Base-by-base conservation (phyloP, 1,139 yeast genomes). In the Kazachstania sp. region DNA sequence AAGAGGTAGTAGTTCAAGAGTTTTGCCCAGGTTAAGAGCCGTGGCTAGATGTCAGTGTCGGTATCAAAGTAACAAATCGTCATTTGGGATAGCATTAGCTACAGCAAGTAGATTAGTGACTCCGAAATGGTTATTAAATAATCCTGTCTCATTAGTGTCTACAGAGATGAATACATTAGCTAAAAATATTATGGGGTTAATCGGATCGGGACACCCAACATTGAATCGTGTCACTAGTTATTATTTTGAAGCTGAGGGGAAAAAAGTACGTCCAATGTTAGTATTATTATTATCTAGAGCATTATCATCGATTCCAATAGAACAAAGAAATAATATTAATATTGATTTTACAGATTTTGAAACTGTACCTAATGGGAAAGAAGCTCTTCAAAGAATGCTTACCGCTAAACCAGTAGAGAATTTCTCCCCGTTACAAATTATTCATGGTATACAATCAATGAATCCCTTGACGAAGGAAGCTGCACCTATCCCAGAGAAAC, bases 201-300 rank as follows among this genome's bases (percentile, higher is more conserved):
- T 92, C 49, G 97, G 97, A 1, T 83, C 95, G 0, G 95, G 95
- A 7, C 96, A 90, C 61, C 97, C 97, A 1, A 83, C 94, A 5
- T 73, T 92, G 50, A 88, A 90, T 66, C 74, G 95, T 56, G 95
- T 90, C 4, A 83, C 95, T 26, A 80, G 90, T 43, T 92, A 94
- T 68, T 92, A 92, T 68, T 90, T 94, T 59, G 96, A 90, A 66
- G 86, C 94, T 19, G 96, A 90, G 63, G 98, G 98, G 9, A 92
- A 92, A 67, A 95, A 88, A 61, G 87, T 94, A 28, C 76, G 99
- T 50, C 99, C 99, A 1, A 70, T 92, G 57, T 78, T 92, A 53
- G 97, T 92, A 18, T 71, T 92, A 49, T 70, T 92, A 45, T 71
- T 92, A 49, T 81, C 95, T 38, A 84, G 88, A 61, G 94, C 96